Base-by-base conservation (phyloP, 1,284 basidiomycete genomes). In the Athelia psychrophila region DNA sequence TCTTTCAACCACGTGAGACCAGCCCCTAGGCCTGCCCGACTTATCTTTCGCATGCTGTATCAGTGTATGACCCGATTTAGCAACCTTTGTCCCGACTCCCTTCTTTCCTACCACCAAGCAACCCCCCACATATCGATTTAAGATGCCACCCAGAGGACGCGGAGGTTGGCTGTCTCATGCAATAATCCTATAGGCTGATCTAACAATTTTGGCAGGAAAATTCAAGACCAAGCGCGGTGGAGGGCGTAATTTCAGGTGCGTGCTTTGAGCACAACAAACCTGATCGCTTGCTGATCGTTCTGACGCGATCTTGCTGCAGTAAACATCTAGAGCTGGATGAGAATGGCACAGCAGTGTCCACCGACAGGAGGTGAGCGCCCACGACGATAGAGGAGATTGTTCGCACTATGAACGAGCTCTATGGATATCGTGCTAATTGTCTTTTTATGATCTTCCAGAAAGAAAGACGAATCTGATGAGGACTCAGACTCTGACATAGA, bases 191-290 rank as follows among this genome's bases (percentile, higher is more conserved):
- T n/a, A n/a, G n/a, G n/a, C 27, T 30, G 27, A 42, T 42, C 20
- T 6, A 42, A 42, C 20, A 6, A 42, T n/a, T 42, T 42, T 42
- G 20, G n/a, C n/a, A 86, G 85, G 87, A 55, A 93, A 90, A 72
- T 92, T 83, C 75, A 93, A 94, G 79, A 77, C 83, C 55, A 88
- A 88, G 63, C 89, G 93, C 49, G 93, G 93, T 55, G 93, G 93
- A 44, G 93, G 93, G 51, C 82, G 93, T 58, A 81, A 73, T 61
- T 92, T 92, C 67, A 90, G 87, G 79, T 88, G 16, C 20, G 38
- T 22, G 38, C 38, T 6, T 18, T 22, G 38, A 22, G 38, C n/a
- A 9, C n/a, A n/a, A 30, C 32, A 45, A 33, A 38, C 20, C 27
- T 42, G 15, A 47, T 47, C 22, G n/a, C 22, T 38, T n/a, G 5